These are phyloP conservation scores for Monosporascus sp. DNA, from an alignment of 2,329 filamentous ascomycete genomes.

Conservation along the genomic window DNA sequence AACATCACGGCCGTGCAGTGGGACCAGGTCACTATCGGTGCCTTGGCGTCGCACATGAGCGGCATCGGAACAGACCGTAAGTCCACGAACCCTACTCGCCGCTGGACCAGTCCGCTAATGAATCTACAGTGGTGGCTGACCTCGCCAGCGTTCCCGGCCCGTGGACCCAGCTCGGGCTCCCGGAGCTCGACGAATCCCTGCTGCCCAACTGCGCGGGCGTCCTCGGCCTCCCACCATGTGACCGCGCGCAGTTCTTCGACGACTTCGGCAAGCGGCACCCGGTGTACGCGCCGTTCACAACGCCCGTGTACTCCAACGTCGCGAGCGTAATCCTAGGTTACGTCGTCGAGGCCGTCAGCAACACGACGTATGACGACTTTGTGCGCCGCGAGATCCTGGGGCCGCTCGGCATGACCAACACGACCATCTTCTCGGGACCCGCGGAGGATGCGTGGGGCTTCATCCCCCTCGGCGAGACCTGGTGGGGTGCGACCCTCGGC, in stretches of 20 bases:
- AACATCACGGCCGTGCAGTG: slow-evolving; percentile 21
- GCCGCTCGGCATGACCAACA: slow-evolving; percentile 19
- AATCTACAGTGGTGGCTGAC: slow-evolving; percentile 15
- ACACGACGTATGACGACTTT: slow-evolving; percentile 18
- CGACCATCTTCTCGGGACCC: slow-evolving; percentile 17
- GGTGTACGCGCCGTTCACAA: slow-evolving; percentile 21
- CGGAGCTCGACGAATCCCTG: slow-evolving; percentile 12
- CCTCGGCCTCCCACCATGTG: slow-evolving; percentile 19
- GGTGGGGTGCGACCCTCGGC: slow-evolving; percentile 18
- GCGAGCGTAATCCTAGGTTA: slow-evolving; percentile 19
- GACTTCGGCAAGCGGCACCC: slow-evolving; percentile 23
- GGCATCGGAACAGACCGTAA: slow-evolving; percentile 19
- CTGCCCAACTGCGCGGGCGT: slow-evolving; percentile 20
- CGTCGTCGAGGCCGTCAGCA: slow-evolving; percentile 18
- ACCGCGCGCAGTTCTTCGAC: slow-evolving; percentile 19
- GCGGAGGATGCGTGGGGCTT: slow-evolving; percentile 17
- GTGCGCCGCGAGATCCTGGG: slow-evolving; percentile 15
- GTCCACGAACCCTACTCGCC: not conserved
- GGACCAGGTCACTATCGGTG: slow-evolving; percentile 18
- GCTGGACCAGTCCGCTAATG: slow-evolving; percentile 4
- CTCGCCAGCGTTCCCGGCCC: slow-evolving; percentile 14
- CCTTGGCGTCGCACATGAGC: slow-evolving; percentile 22
- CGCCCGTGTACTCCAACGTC: slow-evolving; percentile 21
- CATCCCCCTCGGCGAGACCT: slow-evolving; percentile 19
- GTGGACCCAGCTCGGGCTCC: slow-evolving; percentile 18